Evolutionary conservation across 1,284 basidiomycete species (phyloP), one percentile per base, ranked within the genome.

Genomic region (Cerioporus squamosus): DNA sequence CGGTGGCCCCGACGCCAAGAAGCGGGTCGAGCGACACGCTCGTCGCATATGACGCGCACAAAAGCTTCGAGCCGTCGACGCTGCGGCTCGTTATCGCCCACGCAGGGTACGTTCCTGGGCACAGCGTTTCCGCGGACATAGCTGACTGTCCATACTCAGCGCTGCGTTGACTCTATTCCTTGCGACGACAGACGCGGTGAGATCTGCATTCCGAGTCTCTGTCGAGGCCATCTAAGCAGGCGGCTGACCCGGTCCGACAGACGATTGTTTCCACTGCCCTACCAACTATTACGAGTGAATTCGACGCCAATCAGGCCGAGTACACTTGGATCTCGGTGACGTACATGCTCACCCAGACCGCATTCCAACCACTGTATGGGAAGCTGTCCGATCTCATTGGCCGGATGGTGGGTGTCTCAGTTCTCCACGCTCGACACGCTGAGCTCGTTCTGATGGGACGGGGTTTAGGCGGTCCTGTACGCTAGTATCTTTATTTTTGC

Each of bases 241-340:
- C 52, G 57, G 53, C 54, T 62, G 44, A 54, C 60, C 53, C 49
- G 52, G 57, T 59, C 55, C 56, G 54, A 42, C 62, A 93, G 90
- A 91, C 89, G 2, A 89, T 93, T 59, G 87, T 93, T 40, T 93
- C 91, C 26, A 93, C 91, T 18, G 85, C 83, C 66, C 73, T 93
- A 55, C 91, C 91, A 18, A 92, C 89, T 10, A 92, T 93, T 61
- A 78, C 85, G 18, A 82, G 79, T 59, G 82, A 90, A 54, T 79
- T 93, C 40, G 60, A 77, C 33, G 89, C 88, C 18, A 81, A 86
- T 44, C 80, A 85, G 58, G 80, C 76, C 51, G 83, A 91, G 68
- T 93, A 92, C 67, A 89, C 87, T n/a, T 93, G 91, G 91, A 87
- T 93, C 51, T 88, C 85, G 23, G 87, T 91, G 40, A 81, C 88